A percentile compares a stretch with the other conserved stretches of the same genome.
Conservation (phyloP, 2,329 filamentous ascomycete species). For the Scedosporium aurantiacum region DNA sequence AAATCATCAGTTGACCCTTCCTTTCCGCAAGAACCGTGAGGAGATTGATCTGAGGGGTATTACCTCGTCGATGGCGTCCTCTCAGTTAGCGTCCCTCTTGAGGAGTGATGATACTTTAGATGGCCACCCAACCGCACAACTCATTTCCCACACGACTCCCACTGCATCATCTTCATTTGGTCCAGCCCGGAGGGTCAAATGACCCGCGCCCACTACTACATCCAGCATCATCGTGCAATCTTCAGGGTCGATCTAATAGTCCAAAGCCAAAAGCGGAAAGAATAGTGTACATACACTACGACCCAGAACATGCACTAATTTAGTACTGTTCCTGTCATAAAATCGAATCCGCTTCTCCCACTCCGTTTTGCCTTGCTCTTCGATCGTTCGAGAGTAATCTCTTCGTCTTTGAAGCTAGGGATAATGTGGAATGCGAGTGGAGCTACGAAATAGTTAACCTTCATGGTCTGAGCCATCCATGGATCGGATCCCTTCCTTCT, state of each 20-base stretch:
- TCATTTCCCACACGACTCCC: neutral
- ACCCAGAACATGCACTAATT: too few relatives aligned
- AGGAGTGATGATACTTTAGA: neutral
- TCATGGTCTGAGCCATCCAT: neutral
- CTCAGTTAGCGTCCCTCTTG: neutral
- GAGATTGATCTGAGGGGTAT: too few relatives aligned
- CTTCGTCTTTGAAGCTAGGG: neutral
- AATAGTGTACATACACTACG: neutral
- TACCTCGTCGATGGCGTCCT: too few relatives aligned
- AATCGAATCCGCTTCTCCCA: too few relatives aligned
- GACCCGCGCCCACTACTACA: neutral
- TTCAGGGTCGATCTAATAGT: too few relatives aligned
- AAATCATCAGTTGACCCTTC: too few relatives aligned
- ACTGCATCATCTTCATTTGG: neutral
- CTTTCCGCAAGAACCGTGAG: too few relatives aligned
- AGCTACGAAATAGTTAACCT: neutral
- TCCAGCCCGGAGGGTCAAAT: neutral
- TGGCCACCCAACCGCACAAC: neutral
- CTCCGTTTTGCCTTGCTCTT: too few relatives aligned
- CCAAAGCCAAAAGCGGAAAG: neutral
- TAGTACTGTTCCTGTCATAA: too few relatives aligned
- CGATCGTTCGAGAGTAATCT: too few relatives aligned
- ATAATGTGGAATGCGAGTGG: too few relatives aligned
- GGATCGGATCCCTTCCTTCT: neutral
- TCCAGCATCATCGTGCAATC: too few relatives aligned